phyloP scores from a whole-genome alignment of 2,329 filamentous ascomycete species.

The Fusarium fujikuroi region DNA sequence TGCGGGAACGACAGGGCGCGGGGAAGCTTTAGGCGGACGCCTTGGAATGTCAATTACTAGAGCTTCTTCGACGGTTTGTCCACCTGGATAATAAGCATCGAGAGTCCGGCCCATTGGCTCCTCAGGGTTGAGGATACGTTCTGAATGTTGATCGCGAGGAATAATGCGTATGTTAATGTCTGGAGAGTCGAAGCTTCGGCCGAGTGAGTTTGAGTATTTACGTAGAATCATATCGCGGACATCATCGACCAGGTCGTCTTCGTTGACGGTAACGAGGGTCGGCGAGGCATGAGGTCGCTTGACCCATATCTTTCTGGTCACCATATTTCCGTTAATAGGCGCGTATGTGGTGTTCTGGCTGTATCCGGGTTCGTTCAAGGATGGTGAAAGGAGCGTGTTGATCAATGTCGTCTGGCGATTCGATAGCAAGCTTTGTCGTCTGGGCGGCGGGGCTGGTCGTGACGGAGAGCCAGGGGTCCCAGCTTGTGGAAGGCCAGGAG shows the following conservation, averaged over 20 bases:
- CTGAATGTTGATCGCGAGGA: constrained; percentile 73
- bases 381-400: constrained; percentile 47
- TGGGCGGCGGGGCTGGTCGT: constrained; percentile 38
- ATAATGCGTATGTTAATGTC: constrained; percentile 84
- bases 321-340: constrained; percentile 62
- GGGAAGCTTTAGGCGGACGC: constrained; percentile 81
- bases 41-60: constrained; percentile 89
- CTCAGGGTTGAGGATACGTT: constrained; percentile 83
- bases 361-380: constrained; percentile 35
- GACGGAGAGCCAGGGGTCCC: constrained; percentile 31
- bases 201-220: constrained; percentile 94
- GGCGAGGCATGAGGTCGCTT: constrained; percentile 86
- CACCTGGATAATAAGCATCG: constrained; percentile 85
- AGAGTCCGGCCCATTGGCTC: constrained; percentile 82
- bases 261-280: constrained; percentile 84
- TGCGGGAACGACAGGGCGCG: constrained; percentile 55
- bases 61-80: constrained; percentile 89
- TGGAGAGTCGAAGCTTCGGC: constrained; percentile 87
- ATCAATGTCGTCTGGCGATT: constrained; percentile 51
- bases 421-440: constrained; percentile 51
- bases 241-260: constrained; percentile 94
- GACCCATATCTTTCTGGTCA: constrained; percentile 91
- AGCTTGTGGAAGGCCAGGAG: constrained; percentile 37
- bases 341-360: constrained; percentile 32
- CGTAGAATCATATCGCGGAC: constrained; percentile 90